These are phyloP conservation scores for Fonsecaea multimorphosa DNA, from an alignment of 2,329 filamentous ascomycete species.

Conservation along the genomic window DNA sequence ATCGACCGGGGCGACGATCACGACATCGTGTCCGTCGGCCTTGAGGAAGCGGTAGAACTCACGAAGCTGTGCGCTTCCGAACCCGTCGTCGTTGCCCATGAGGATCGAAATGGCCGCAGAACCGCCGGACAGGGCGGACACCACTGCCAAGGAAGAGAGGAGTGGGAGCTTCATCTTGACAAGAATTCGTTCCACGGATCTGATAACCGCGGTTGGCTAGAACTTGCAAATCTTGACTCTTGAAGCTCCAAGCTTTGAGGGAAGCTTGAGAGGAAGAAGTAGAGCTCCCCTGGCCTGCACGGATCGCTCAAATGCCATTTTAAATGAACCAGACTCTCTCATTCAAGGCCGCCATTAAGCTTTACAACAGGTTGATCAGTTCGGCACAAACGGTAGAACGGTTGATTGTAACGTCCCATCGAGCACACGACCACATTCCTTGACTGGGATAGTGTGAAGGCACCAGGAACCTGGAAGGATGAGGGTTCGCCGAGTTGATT, in stretches of 20 bases:
- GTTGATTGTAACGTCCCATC: conserved; percentile 18
- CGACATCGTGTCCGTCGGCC: conserved; percentile 48
- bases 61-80: conserved; percentile 51
- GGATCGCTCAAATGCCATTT: background rate
- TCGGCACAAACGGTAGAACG: conserved; percentile 2
- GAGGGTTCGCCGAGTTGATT: background rate
- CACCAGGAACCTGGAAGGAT: conserved; percentile 2
- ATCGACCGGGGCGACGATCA: conserved; percentile 51
- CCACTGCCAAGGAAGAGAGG: conserved; percentile 5
- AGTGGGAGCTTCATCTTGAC: conserved; percentile 13
- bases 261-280: conserved; percentile 4
- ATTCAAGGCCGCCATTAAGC: background rate
- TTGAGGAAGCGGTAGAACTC: conserved; percentile 51
- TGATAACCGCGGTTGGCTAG: background rate
- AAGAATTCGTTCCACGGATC: background rate
- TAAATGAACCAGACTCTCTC: conserved; percentile 6
- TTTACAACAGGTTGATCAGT: background rate
- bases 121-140: conserved; percentile 4
- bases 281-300: background rate
- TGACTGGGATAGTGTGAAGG: conserved; percentile 7
- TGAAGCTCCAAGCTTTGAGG: background rate
- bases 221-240: conserved; percentile 5
- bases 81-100: conserved; percentile 49
- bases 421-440: conserved; percentile 15
- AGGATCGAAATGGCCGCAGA: conserved; percentile 38